Evolutionary conservation across 768 basidiomycete genomes (phyloP).

Genomic region (Lactifluus piperatus): DNA sequence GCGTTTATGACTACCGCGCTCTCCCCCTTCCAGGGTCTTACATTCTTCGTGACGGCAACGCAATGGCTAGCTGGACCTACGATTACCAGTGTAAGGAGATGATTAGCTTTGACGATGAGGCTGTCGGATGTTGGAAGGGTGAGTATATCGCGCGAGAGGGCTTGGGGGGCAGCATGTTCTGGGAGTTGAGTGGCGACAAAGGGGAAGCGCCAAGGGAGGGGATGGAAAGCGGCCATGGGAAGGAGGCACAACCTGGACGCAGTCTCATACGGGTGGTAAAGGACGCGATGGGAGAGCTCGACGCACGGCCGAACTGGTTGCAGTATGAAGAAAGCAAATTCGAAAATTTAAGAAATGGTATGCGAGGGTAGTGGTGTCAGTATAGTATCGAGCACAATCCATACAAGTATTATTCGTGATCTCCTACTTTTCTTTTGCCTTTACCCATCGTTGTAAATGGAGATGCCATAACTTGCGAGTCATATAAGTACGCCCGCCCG

Average conservation of each 20-base stretch:
- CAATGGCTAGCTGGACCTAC: constrained; percentile 78
- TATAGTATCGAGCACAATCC: background rate
- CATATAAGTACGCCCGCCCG: background rate
- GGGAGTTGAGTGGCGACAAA: constrained; percentile 90
- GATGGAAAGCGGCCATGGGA: constrained; percentile 68
- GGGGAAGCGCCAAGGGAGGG: constrained; percentile 47
- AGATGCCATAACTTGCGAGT: background rate
- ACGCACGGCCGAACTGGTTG: constrained; percentile 64
- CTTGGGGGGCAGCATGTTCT: constrained; percentile 90
- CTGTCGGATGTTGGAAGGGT: constrained; percentile 65
- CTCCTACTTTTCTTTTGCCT: background rate
- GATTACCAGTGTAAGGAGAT: constrained; percentile 67
- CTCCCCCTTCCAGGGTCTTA: constrained; percentile 72
- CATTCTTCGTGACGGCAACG: constrained; percentile 53
- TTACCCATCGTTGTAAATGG: background rate
- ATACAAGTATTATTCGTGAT: background rate
- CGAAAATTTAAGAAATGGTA: constrained; percentile 70
- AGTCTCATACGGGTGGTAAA: constrained; percentile 72
- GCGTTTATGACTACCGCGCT: constrained; percentile 88
- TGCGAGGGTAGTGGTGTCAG: constrained; percentile 28
- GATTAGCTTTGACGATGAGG: constrained; percentile 73
- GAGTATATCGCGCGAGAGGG: constrained; percentile 68
- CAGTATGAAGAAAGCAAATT: constrained; percentile 67
- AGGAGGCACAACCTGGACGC: constrained; percentile 58
- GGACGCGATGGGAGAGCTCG: constrained; percentile 23